Percentiles rank a stretch among this genome's conserved stretches.
phyloP scores from a whole-genome alignment of 306 rosid genomes.

The Castanea mollissima region DNA sequence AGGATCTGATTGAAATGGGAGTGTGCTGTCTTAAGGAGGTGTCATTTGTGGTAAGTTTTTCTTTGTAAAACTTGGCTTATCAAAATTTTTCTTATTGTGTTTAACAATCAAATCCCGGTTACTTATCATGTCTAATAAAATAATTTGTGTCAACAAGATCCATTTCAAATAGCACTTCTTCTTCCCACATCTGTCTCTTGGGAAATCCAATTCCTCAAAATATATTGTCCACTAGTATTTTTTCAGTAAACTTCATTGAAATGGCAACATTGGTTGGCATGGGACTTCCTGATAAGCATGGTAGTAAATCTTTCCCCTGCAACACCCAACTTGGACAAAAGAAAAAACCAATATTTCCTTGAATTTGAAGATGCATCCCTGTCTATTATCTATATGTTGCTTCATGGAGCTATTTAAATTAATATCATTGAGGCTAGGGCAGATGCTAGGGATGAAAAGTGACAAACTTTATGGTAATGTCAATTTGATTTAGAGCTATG shows the following conservation, averaged over 20 bases:
- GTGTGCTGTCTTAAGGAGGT: conserved; percentile 67
- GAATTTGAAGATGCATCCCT: background rate
- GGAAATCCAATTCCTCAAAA: background rate
- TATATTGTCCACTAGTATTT: background rate
- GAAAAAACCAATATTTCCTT: background rate
- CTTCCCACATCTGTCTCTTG: background rate
- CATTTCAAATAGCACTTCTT: too few species aligned
- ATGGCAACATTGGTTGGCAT: background rate
- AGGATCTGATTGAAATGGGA: conserved; percentile 90
- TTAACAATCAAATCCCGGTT: background rate
- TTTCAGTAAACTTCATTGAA: background rate
- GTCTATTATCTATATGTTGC: background rate
- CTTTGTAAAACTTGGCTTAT: background rate
- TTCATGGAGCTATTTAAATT: background rate
- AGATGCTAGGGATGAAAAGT: background rate
- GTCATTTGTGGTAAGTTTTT: conserved; percentile 73
- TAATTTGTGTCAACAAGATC: background rate
- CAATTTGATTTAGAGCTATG: background rate
- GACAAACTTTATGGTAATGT: background rate
- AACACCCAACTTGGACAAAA: background rate
- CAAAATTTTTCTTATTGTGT: background rate
- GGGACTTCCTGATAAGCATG: background rate
- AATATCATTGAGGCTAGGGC: background rate
- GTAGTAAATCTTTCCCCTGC: background rate
- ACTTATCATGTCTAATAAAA: background rate